phyloP scores from a whole-genome alignment of 768 basidiomycete genomes.

The Leccinum fibrillosum region DNA sequence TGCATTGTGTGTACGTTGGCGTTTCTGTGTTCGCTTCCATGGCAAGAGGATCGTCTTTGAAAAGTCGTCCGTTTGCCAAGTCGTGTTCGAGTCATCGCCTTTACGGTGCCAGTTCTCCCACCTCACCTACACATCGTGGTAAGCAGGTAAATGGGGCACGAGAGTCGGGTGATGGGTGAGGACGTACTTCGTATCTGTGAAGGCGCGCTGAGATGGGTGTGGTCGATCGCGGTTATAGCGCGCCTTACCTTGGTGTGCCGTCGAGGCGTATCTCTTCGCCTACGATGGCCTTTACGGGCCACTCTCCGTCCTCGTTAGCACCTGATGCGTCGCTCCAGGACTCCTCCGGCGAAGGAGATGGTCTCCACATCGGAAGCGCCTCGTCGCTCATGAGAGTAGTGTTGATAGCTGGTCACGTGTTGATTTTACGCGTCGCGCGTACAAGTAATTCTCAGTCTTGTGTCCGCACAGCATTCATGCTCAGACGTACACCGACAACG shows the following conservation, averaged over 20 bases:
- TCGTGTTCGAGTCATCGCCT: slow-evolving; percentile 53
- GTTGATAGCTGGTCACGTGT: slow-evolving; percentile 23
- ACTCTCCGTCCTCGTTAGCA: slow-evolving; percentile 29
- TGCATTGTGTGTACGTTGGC: slow-evolving; percentile 30
- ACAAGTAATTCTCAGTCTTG: background rate
- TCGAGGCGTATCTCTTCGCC: slow-evolving; percentile 32
- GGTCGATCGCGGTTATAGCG: background rate
- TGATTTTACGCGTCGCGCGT: slow-evolving; percentile 14
- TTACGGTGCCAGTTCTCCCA: slow-evolving; percentile 52
- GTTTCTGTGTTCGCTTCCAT: slow-evolving; percentile 36
- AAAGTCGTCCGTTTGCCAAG: slow-evolving; percentile 41
- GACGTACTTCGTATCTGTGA: slow-evolving; percentile 31
- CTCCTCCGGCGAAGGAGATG: slow-evolving; percentile 30
- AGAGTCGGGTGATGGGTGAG: background rate
- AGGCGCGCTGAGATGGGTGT: slow-evolving; percentile 4
- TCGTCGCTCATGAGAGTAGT: background rate
- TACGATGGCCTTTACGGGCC: slow-evolving; percentile 29
- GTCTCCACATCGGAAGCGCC: slow-evolving; percentile 21
- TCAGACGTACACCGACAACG: slow-evolving; percentile 66
- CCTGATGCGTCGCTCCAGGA: slow-evolving; percentile 32
- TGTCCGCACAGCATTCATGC: slow-evolving; percentile 45
- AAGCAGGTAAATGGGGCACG: background rate
- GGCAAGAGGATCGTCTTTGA: slow-evolving; percentile 18
- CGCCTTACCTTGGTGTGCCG: slow-evolving; percentile 24
- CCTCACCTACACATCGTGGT: slow-evolving; percentile 37